Evolutionary conservation across 441 rosid genomes (phyloP).

Genomic region (Bocquillonia castaneifolia): DNA sequence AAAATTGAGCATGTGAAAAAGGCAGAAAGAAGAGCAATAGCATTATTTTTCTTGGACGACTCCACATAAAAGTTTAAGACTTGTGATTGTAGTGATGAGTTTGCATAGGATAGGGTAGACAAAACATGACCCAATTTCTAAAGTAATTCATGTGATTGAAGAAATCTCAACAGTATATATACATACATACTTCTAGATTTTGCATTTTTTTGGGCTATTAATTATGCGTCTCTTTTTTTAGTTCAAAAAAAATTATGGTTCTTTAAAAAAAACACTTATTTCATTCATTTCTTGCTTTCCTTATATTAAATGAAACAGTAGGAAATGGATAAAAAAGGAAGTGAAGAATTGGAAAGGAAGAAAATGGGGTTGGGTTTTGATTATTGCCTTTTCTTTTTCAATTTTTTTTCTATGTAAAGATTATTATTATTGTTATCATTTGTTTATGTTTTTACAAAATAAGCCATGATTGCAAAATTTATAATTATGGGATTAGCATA

Average conservation of each 20-base stretch:
- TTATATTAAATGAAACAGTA: slow-evolving; percentile 1
- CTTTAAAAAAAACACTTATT: no score
- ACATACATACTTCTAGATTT: not conserved
- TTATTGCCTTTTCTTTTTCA: not conserved
- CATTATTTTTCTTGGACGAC: not conserved
- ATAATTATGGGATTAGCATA: slow-evolving; percentile 21
- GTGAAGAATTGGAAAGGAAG: not conserved
- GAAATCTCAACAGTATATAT: not conserved
- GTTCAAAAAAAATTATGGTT: no score
- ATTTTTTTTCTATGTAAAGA: not conserved
- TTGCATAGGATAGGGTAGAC: slow-evolving; percentile 10
- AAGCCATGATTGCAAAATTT: slow-evolving; percentile 11
- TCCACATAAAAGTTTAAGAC: not conserved
- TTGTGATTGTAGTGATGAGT: not conserved
- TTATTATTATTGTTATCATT: not conserved
- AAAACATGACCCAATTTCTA: not conserved
- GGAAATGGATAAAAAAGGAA: not conserved
- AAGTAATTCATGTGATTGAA: not conserved
- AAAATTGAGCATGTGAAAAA: not conserved
- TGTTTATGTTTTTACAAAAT: not conserved
- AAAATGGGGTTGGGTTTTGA: not conserved
- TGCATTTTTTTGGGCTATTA: not conserved
- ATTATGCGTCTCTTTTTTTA: not conserved
- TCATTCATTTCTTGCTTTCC: not conserved
- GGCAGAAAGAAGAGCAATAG: not conserved